Evolutionary conservation across 75 land plant species (phyloP), one percentile per base, ranked within the genome.

Genomic region (Sequoia sempervirens): DNA sequence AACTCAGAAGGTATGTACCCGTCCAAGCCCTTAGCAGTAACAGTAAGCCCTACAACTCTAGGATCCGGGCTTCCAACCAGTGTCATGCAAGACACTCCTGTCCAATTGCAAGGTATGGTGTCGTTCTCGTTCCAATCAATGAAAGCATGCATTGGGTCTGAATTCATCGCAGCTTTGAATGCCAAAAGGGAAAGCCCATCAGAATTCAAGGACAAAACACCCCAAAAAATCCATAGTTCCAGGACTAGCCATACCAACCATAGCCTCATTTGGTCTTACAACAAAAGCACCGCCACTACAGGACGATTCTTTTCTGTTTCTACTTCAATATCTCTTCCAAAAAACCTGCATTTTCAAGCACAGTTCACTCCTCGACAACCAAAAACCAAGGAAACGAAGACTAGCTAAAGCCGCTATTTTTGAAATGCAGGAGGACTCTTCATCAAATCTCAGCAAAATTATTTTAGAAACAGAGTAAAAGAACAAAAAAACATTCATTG

Each of bases 1-100:
- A 95, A 87, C 88, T 92, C 94, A 46, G 94, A 91, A 46, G 95
- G 94, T 40, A 95, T 86, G 84, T 92, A 90, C 13, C 97, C 97
- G 15, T 85, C 69, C 83, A 95, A 81, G 80, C 87, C 88, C 86
- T 86, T 90, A 0, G 85, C 87, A 79, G 94, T 66, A 72, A 95
- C 20, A 26, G 90, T 74, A 40, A 95, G 15, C 4, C 85, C 92
- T 81, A 93, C 95, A 68, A 93, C 95, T 7, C 93, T 91, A 15
- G 88, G 93, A 58, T 81, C 85, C 41, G 90, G 6, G 64, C 20
- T 78, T 20, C 87, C 89, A 66, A 92, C 72, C 15, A 92, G 41
- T 72, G 91, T 88, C 79, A 86, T 80, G 87, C 98, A 96, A n/a
- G 94, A 84, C 56, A 96, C 86, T 38, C 98, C 96, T 23, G 89